Evolutionary conservation across 2,329 filamentous ascomycete species (phyloP).

Genomic region (Phialemoniopsis sp.): DNA sequence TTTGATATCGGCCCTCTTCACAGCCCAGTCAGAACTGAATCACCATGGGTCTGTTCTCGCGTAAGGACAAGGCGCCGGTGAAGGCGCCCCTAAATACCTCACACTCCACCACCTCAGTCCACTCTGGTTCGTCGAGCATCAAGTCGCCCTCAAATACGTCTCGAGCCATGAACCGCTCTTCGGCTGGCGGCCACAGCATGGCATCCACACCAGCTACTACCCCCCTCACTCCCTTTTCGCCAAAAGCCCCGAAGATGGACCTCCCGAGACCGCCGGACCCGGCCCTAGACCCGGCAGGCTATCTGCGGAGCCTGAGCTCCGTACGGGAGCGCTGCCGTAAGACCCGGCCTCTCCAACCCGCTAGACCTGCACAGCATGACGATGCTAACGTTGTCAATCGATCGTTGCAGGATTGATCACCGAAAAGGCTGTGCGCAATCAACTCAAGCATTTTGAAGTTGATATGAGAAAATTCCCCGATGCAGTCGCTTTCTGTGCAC

Average conservation of each 20-base stretch:
- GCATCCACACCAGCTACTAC: conserved; percentile 37
- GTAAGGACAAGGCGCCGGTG: conserved; percentile 44
- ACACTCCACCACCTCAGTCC: conserved; percentile 45
- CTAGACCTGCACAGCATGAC: no score
- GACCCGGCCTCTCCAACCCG: no score
- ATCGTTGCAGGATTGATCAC: conserved; percentile 54
- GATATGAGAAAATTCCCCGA: conserved; percentile 81
- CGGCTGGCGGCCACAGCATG: conserved; percentile 39
- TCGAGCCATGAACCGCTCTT: conserved; percentile 43
- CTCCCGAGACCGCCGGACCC: conserved; percentile 85
- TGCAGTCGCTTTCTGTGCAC: conserved; percentile 82
- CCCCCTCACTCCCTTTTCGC: conserved; percentile 48
- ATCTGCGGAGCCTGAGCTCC: conserved; percentile 83
- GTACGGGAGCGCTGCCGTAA: conserved; percentile 72
- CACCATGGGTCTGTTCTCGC: conserved; percentile 53
- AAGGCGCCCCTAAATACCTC: conserved; percentile 31
- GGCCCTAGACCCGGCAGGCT: conserved; percentile 80
- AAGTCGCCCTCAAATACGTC: conserved; percentile 29
- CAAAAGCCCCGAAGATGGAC: conserved; percentile 66
- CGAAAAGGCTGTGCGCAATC: conserved; percentile 71
- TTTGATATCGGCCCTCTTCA: no score
- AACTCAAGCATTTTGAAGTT: conserved; percentile 82
- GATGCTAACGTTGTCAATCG: no score
- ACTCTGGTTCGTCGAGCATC: conserved; percentile 46
- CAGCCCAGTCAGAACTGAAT: no score